A percentile compares a stretch with the other conserved stretches of the same genome.
Conservation (phyloP, 805 yeast species). For the Yarrowia divulgata region DNA sequence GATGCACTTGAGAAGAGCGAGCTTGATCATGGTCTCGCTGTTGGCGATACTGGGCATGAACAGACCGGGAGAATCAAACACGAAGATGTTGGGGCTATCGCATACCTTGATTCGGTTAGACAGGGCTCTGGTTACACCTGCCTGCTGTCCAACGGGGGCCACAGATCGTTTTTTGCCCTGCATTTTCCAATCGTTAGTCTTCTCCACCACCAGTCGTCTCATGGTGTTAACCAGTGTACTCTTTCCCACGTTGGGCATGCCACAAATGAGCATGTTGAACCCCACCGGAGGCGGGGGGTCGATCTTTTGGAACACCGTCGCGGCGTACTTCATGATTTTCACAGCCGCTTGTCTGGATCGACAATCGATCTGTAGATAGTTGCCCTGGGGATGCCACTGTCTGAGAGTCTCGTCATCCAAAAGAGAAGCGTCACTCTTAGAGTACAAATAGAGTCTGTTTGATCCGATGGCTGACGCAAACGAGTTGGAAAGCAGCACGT, state of each 20-base stretch:
- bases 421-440: conserved; percentile 34
- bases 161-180: conserved; percentile 58
- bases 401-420: conserved; percentile 45
- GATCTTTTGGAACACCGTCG: conserved; percentile 54
- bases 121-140: conserved; percentile 86
- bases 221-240: conserved; percentile 82
- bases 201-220: conserved; percentile 55
- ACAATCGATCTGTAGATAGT: conserved; percentile 66
- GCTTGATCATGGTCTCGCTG: conserved; percentile 72
- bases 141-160: conserved; percentile 83
- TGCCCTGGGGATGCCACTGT: conserved; percentile 59
- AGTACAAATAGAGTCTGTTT: conserved; percentile 21
- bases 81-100: conserved; percentile 65
- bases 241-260: conserved; percentile 99
- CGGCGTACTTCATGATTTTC: conserved; percentile 59
- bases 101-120: conserved; percentile 75
- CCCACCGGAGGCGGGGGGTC: conserved; percentile 86
- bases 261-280: conserved; percentile 74
- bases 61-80: conserved; percentile 94
- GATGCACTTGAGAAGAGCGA: conserved; percentile 79
- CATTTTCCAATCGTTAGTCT: conserved; percentile 37
- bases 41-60: conserved; percentile 75
- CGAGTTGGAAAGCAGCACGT: conserved; percentile 68
- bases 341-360: conserved; percentile 59
- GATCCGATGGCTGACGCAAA: conserved; percentile 30